These are phyloP conservation scores for Fagus sylvatica DNA, from an alignment of 306 rosid genomes.

Conservation along the genomic window DNA sequence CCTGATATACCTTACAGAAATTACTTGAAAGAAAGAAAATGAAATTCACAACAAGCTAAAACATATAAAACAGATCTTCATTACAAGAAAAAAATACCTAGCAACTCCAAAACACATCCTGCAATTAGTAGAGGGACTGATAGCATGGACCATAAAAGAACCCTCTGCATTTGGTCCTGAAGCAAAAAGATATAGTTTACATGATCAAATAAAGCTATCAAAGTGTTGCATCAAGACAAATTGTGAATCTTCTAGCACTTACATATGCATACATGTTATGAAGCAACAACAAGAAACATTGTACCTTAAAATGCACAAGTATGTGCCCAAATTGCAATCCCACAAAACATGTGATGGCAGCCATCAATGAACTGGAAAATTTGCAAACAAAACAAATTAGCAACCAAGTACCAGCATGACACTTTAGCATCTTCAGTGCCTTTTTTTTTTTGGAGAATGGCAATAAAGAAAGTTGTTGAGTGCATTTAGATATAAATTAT, in stretches of 20 bases:
- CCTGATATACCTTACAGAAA: conserved; percentile 46
- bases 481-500: background rate
- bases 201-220: conserved; percentile 23
- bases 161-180: conserved; percentile 62
- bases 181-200: conserved; percentile 25
- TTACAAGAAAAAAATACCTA: conserved; percentile 46
- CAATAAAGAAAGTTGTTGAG: background rate
- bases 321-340: conserved; percentile 74
- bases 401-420: conserved; percentile 3
- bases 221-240: conserved; percentile 2
- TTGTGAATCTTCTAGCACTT: background rate
- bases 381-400: conserved; percentile 29
- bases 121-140: conserved; percentile 49
- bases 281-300: conserved; percentile 10
- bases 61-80: background rate
- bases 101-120: conserved; percentile 55
- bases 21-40: conserved; percentile 23
- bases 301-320: conserved; percentile 61
- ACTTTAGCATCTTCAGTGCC: background rate
- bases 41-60: conserved; percentile 12
- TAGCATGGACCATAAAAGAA: conserved; percentile 50
- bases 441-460: background rate
- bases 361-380: conserved; percentile 77
- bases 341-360: conserved; percentile 66
- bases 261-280: background rate